A percentile compares a stretch with the other conserved stretches of the same genome.
Evolutionary conservation across 345 rosid species (phyloP).

Genomic region (Eutrema heterophyllum): DNA sequence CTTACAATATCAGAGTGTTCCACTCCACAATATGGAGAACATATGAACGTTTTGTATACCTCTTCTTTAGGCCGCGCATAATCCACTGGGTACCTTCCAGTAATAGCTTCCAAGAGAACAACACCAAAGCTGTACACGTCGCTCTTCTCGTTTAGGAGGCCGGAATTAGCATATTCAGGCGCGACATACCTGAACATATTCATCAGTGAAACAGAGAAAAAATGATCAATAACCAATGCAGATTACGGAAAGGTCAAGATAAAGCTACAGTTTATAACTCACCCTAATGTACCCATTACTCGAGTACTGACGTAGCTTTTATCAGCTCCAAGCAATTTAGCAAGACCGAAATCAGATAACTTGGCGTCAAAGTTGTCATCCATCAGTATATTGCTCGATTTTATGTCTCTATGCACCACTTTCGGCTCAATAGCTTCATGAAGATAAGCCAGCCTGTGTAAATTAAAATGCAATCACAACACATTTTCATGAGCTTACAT

Average conservation of each 20-base stretch:
- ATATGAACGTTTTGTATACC: slow-evolving; percentile 39
- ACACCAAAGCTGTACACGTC: slow-evolving; percentile 97
- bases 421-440: slow-evolving; percentile 99
- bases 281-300: slow-evolving; percentile 99
- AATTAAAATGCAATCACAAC: neutral
- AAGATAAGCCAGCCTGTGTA: slow-evolving; percentile 71
- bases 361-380: slow-evolving; percentile 78
- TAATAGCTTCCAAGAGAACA: slow-evolving; percentile 87
- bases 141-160: slow-evolving; percentile 88
- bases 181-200: slow-evolving; percentile 69
- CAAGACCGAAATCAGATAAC: slow-evolving; percentile 94
- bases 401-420: slow-evolving; percentile 97
- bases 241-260: neutral
- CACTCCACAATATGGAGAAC: no score
- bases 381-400: slow-evolving; percentile 92
- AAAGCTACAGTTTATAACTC: slow-evolving; percentile 27
- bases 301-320: slow-evolving; percentile 81
- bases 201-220: slow-evolving; percentile 1
- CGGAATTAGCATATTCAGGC: slow-evolving; percentile 94
- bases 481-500: slow-evolving; percentile 4
- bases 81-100: slow-evolving; percentile 98
- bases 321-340: slow-evolving; percentile 91
- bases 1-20: neutral
- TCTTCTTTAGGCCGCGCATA: slow-evolving; percentile 80
- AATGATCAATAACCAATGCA: neutral